Evolutionary conservation across 2,329 filamentous ascomycete species (phyloP).

Genomic region (Fusarium graminum): DNA sequence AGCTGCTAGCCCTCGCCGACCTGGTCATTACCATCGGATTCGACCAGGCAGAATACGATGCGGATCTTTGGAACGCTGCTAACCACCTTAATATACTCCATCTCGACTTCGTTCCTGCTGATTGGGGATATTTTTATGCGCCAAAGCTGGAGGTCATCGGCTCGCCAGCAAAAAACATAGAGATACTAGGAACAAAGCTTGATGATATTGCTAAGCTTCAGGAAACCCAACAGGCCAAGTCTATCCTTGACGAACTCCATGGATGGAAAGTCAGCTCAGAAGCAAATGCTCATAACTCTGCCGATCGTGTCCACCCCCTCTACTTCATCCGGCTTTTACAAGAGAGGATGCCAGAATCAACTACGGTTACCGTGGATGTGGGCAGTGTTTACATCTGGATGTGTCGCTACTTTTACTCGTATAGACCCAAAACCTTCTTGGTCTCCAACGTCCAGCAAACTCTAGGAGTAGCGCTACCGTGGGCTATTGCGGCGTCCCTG

Average conservation of each 20-base stretch:
- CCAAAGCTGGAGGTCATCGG: background rate
- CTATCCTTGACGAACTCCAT: background rate
- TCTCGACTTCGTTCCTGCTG: background rate
- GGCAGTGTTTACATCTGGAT: constrained; percentile 1
- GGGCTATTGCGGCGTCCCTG: constrained; percentile 1
- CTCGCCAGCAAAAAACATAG: background rate
- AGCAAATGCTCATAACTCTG: background rate
- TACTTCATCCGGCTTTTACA: constrained; percentile 1
- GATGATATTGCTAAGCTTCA: background rate
- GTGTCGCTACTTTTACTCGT: constrained; percentile 3
- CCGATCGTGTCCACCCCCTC: background rate
- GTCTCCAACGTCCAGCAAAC: constrained; percentile 2
- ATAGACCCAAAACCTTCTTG: background rate
- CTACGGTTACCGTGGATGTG: background rate
- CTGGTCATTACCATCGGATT: background rate
- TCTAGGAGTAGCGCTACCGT: background rate
- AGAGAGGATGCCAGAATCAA: constrained; percentile 1
- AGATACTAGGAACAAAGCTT: background rate
- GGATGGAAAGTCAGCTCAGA: background rate
- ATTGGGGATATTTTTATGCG: constrained; percentile 1
- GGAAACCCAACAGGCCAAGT: background rate
- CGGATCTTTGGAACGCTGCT: background rate
- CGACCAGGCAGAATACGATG: background rate
- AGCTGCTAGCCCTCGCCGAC: background rate
- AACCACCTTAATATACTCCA: background rate